phyloP scores from a whole-genome alignment of 306 rosid species.

The Prunus mongolica region DNA sequence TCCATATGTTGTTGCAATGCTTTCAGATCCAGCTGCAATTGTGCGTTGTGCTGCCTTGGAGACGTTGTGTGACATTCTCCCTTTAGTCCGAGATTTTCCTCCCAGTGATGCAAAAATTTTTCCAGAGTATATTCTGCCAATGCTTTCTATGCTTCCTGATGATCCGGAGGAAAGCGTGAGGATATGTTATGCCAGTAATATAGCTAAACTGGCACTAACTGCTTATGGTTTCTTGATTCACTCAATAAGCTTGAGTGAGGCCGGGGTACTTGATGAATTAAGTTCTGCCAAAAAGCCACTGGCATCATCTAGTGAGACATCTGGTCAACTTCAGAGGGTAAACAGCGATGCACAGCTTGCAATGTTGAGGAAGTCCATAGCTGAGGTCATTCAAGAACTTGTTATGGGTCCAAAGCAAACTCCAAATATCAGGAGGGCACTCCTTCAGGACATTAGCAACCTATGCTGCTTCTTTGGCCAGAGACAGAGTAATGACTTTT shows the following conservation, averaged over 20 bases:
- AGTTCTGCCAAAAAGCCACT: conserved; percentile 51
- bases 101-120: conserved; percentile 98
- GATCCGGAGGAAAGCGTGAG: conserved; percentile 99
- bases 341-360: conserved; percentile 67
- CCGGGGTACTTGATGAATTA: conserved; percentile 90
- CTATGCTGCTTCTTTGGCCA: conserved; percentile 96
- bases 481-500: conserved; percentile 88
- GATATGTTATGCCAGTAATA: conserved; percentile 93
- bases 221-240: conserved; percentile 89
- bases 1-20: conserved; percentile 93
- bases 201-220: conserved; percentile 87
- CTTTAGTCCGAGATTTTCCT: conserved; percentile 88
- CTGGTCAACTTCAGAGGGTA: conserved; percentile 61
- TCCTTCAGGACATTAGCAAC: conserved; percentile 86
- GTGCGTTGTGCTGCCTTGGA: conserved; percentile 97
- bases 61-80: conserved; percentile 87
- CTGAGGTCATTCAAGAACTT: conserved; percentile 97
- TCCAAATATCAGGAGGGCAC: conserved; percentile 95
- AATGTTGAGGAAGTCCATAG: conserved; percentile 87
- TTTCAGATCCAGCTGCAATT: conserved; percentile 87
- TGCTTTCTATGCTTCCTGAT: conserved; percentile 99
- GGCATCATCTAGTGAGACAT: conserved; percentile 48
- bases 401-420: conserved; percentile 99
- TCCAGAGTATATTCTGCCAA: conserved; percentile 91
- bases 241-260: conserved; percentile 94